Base-by-base conservation (phyloP, 2,329 filamentous ascomycete genomes). In the Claviceps africana region DNA sequence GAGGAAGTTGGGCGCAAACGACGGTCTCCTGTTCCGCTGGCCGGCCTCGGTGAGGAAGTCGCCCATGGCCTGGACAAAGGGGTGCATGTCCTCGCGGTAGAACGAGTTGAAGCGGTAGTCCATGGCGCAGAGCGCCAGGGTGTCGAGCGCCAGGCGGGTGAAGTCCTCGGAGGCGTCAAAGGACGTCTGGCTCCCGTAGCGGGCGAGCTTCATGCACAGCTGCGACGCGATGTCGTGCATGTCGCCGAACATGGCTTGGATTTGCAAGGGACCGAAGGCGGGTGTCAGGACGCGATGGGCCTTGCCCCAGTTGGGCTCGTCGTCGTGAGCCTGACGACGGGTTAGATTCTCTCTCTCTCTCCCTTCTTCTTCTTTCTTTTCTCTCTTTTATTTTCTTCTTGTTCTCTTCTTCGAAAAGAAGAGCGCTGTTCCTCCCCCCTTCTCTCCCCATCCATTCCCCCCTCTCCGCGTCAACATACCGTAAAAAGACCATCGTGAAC, bases 41-140 rank as follows among this genome's bases (percentile, higher is more conserved):
- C 75, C 77, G 6, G 73, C 76, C 55, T 82, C 80, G 13, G 64
- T 60, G 1, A 89, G 68, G 51, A 85, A 77, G n/a, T 73, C 72
- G 1, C 72, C 72, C 84, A 88, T 87, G 35, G 82, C 77, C 45
- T 73, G 64, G 40, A 88, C 73, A 58, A 89, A 88, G 0, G 84
- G 83, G 57, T 89, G 85, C 63, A 84, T 69, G 9, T 79, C 72
- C 15, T 85, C 77, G 30, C 73, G 72, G 61, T 88, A 89, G 65
- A 83, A 88, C 1, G 78, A 83, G 66, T 88, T 88, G 72, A 88
- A 88, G 19, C 85, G 79, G 54, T 75, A 83, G 39, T 78, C 77
- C 79, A 86, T 84, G n/a, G 79, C 72, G 63, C 83, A 85, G 2
- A 89, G 72, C 1, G 82, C 82, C 9, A 89, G 74, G 0, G 83